Evolutionary conservation across 139 green algal genomes (phyloP).

Genomic region (Klebsormidium nitens): DNA sequence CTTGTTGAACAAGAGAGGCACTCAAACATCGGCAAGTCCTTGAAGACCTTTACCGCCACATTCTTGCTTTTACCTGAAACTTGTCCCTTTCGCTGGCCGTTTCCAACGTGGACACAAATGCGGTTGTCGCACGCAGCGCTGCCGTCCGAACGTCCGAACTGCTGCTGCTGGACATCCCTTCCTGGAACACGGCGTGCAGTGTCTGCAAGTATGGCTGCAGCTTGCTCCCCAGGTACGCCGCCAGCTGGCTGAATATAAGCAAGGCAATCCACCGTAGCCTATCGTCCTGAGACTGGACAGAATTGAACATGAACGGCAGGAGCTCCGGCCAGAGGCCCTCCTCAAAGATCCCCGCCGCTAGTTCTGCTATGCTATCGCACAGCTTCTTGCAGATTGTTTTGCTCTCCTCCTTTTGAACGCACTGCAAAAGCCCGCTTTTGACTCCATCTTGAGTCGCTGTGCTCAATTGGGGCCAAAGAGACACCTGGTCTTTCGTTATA

Average conservation of each 20-base stretch:
- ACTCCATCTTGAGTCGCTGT: slow-evolving; percentile 13
- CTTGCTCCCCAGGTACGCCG: slow-evolving; percentile 54
- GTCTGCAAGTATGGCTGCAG: slow-evolving; percentile 51
- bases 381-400: slow-evolving; percentile 54
- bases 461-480: slow-evolving; percentile 59
- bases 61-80: no score
- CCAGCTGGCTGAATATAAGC: slow-evolving; percentile 63
- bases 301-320: slow-evolving; percentile 83
- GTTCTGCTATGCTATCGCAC: slow-evolving; percentile 76
- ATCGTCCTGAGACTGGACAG: slow-evolving; percentile 49
- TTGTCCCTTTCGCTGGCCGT: slow-evolving; percentile 59
- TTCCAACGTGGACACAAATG: slow-evolving; percentile 72
- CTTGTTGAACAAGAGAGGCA: no score
- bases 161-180: slow-evolving; percentile 18
- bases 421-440: slow-evolving; percentile 54
- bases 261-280: slow-evolving; percentile 39
- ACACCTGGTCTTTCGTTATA: slow-evolving; percentile 63
- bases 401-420: slow-evolving; percentile 50
- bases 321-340: slow-evolving; percentile 81
- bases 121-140: slow-evolving; percentile 57
- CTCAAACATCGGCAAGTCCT: no score
- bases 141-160: slow-evolving; percentile 61
- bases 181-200: slow-evolving; percentile 41
- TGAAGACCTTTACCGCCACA: no score
- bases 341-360: slow-evolving; percentile 55